Evolutionary conservation across 345 rosid species (phyloP).

Genomic region (Carallia brachiata): DNA sequence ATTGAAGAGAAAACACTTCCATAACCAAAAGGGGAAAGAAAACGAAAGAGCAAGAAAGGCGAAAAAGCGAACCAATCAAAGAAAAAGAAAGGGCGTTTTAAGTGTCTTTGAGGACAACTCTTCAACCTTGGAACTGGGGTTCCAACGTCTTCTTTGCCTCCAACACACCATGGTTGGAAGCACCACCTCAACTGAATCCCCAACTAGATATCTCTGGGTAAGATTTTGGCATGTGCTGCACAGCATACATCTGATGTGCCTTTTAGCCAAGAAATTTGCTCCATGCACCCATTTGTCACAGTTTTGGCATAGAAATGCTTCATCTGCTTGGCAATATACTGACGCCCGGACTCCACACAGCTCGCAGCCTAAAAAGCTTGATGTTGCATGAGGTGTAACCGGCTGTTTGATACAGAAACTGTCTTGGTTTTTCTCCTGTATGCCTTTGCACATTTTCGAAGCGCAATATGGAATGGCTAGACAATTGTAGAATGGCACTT

Average conservation of each 20-base stretch:
- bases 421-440: conserved; percentile 24
- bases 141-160: conserved; percentile 26
- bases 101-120: conserved; percentile 17
- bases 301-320: conserved; percentile 59
- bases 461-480: neutral
- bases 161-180: conserved; percentile 31
- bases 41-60: neutral
- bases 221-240: conserved; percentile 59
- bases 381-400: conserved; percentile 7
- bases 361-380: conserved; percentile 44
- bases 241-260: conserved; percentile 69
- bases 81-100: conserved; percentile 54
- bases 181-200: conserved; percentile 41
- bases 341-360: conserved; percentile 54
- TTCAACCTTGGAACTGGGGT: conserved; percentile 24
- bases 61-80: conserved; percentile 31
- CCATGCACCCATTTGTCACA: conserved; percentile 74
- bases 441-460: conserved; percentile 51
- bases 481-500: neutral
- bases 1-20: neutral
- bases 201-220: conserved; percentile 56
- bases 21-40: neutral
- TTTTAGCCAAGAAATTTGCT: conserved; percentile 71
- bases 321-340: conserved; percentile 75
- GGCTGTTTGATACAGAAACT: conserved; percentile 15